Base-by-base conservation (phyloP, 805 yeast species). In the Ogataea naganishii region DNA sequence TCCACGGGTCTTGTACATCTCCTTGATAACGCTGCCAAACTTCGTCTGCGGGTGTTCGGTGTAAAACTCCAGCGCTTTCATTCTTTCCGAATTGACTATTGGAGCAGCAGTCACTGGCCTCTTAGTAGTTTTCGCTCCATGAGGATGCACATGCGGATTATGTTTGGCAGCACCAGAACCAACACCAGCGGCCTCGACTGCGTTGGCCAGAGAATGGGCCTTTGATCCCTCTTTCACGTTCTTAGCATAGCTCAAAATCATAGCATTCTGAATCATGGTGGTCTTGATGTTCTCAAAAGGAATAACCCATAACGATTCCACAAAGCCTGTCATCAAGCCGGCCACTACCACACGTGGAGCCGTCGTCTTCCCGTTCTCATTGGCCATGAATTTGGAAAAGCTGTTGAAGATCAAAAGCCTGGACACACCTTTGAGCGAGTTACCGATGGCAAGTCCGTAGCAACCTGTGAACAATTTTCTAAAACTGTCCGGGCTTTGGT, bases 281-380 rank as follows among this genome's bases (percentile, higher is more conserved):
- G 81, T 77, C 48, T 85, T 85, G 40, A 85, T 64, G 46, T 79
- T 82, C 47, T 89, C 98, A 51, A 89, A 88, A 0, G 97, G 98
- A 13, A 92, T 81, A 14, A 89, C 73, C 66, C 81, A 71, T 20
- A 86, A 39, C 3, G 94, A 76, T 52, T 92, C 97, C 25, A 78
- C 58, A 34, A 80, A 64, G 2, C 95, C 97, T 5, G 95, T 81
- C 61, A 84, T 69, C 39, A 71, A 43, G 7, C 94, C 95, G 4
- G 96, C 95, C 35, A 81, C 75, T 6, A 84, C 81, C 23, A 84
- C 68, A 43, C 85, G 66, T 7, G 94, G 89, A 1, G 94, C 94
- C 6, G 78, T 66, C 3, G 84, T 66, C 38, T 74, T 68, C n/a
- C 75, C 72, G 30, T 55, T 57, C 13, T 64, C 69, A 18, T 69